phyloP scores from a whole-genome alignment of 192 early-diverging fungal species.

The Jimgerdemannia lactiflua region DNA sequence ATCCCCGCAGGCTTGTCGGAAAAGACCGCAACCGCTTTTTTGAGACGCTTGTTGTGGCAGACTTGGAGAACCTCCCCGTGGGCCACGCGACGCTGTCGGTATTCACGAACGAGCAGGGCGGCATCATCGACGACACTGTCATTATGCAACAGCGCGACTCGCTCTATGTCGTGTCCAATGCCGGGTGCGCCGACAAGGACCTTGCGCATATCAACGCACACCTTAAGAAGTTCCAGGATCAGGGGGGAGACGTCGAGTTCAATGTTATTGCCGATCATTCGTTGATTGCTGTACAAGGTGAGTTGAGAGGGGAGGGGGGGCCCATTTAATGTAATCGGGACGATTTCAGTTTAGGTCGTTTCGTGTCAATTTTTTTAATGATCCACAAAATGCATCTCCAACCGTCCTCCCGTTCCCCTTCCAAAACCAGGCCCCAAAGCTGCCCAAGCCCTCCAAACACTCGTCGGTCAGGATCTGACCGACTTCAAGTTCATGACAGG shows the following conservation, averaged over 20 bases:
- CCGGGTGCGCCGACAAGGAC: slow-evolving; percentile 97
- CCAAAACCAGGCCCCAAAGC: slow-evolving; percentile 55
- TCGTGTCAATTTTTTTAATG: no score
- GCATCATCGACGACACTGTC: slow-evolving; percentile 98
- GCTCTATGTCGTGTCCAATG: slow-evolving; percentile 94
- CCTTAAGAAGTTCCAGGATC: slow-evolving; percentile 74
- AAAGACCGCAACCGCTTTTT: slow-evolving; percentile 86
- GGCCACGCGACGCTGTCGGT: slow-evolving; percentile 85
- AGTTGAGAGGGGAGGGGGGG: neutral
- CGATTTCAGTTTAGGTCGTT: no score
- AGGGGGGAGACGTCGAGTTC: slow-evolving; percentile 89
- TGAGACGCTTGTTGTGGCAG: slow-evolving; percentile 86
- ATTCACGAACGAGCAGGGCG: slow-evolving; percentile 94
- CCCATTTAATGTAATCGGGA: slow-evolving; percentile 3
- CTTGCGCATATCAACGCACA: slow-evolving; percentile 82
- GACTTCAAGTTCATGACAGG: slow-evolving; percentile 92
- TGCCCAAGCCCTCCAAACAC: slow-evolving; percentile 59
- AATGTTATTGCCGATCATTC: slow-evolving; percentile 83
- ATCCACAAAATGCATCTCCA: neutral
- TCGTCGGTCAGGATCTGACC: slow-evolving; percentile 56
- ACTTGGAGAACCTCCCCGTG: slow-evolving; percentile 75
- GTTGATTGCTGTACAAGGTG: slow-evolving; percentile 88
- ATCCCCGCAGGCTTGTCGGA: slow-evolving; percentile 64
- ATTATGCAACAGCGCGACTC: slow-evolving; percentile 81
- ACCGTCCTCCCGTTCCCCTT: slow-evolving; percentile 20